A percentile compares a stretch with the other conserved stretches of the same genome.
These are phyloP conservation scores for Botrytis fragariae DNA, from an alignment of 2,329 filamentous ascomycete species.

Conservation along the genomic window DNA sequence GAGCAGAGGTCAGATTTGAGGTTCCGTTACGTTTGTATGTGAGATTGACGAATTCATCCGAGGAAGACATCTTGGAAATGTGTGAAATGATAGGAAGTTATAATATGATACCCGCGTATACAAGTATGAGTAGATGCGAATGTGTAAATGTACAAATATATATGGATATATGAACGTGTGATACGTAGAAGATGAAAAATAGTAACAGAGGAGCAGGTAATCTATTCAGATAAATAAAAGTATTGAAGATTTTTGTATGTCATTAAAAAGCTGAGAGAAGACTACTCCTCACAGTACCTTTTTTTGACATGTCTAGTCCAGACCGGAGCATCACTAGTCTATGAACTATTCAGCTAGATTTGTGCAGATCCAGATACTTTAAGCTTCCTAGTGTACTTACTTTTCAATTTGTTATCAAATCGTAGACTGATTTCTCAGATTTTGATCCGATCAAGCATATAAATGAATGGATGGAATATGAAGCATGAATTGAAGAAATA, in stretches of 20 bases:
- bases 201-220: neutral
- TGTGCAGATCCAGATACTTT: neutral
- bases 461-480: neutral
- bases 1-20: neutral
- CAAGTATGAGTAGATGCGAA: neutral
- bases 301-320: neutral
- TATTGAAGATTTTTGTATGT: neutral
- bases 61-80: neutral
- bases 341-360: neutral
- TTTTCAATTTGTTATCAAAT: neutral
- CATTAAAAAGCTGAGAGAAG: neutral
- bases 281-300: neutral
- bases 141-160: neutral
- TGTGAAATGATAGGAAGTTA: neutral
- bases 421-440: neutral
- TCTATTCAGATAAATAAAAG: neutral
- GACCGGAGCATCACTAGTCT: neutral
- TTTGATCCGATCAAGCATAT: neutral
- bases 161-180: neutral
- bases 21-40: neutral
- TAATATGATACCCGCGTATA: neutral
- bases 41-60: neutral
- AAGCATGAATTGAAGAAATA: neutral
- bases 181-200: neutral
- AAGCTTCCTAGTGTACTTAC: neutral